These are phyloP conservation scores for Talaromyces adpressus DNA, from an alignment of 495 filamentous ascomycete species.

Conservation along the genomic window DNA sequence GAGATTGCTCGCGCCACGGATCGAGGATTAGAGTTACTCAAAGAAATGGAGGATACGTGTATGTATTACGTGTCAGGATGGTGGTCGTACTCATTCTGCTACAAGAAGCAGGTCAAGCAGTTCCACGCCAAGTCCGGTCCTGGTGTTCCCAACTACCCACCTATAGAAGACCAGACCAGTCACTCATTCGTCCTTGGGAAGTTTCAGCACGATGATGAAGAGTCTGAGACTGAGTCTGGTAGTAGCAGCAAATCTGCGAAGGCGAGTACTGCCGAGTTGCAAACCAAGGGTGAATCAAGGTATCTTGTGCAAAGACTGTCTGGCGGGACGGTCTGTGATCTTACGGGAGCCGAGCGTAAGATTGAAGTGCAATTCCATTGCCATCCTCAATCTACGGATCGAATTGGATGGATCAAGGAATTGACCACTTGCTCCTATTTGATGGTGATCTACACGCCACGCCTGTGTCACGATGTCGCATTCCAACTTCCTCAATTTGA, in stretches of 20 bases:
- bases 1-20: constrained; percentile 79
- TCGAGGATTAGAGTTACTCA: constrained; percentile 82
- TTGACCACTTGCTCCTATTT: constrained; percentile 88
- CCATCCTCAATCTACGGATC: constrained; percentile 70
- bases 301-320: constrained; percentile 86
- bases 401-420: constrained; percentile 94
- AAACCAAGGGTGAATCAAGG: constrained; percentile 73
- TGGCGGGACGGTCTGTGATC: constrained; percentile 84
- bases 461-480: constrained; percentile 86
- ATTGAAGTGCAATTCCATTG: constrained; percentile 95
- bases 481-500: constrained; percentile 83
- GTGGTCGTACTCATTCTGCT: constrained; percentile 98
- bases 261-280: constrained; percentile 53
- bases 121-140: constrained; percentile 76
- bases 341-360: constrained; percentile 76
- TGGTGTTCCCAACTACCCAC: constrained; percentile 62
- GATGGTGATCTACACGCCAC: constrained; percentile 90
- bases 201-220: constrained; percentile 28
- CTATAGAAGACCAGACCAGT: constrained; percentile 64
- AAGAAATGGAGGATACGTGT: constrained; percentile 78
- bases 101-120: constrained; percentile 78
- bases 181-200: constrained; percentile 75
- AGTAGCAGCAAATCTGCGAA: constrained; percentile 22
- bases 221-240: constrained; percentile 21
- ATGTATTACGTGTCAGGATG: constrained; percentile 88